Base-by-base conservation (phyloP, 768 basidiomycete genomes). In the Tylopilus sp. region DNA sequence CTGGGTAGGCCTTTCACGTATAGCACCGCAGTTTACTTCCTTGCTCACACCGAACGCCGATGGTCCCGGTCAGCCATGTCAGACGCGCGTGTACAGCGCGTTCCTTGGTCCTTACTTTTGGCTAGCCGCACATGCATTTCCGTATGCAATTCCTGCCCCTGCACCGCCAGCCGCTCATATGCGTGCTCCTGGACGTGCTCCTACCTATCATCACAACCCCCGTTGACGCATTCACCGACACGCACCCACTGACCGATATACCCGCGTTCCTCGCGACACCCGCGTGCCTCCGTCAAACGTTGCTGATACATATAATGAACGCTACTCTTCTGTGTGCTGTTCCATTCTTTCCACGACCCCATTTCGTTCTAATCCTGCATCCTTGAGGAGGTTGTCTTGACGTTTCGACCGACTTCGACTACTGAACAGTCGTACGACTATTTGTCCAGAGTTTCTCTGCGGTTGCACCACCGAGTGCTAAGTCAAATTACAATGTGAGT, bases 221-320 rank as follows among this genome's bases (percentile, higher is more conserved):
- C 54, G 38, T 52, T 44, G 50, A 53, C 40, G 34, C 41, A 46
- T 48, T 29, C 45, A 53, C 36, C 36, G 29, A 31, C 61, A 62
- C 54, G 54, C 54, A 30, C 36, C 30, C 45, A 22, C 25, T 40
- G 26, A 19, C 54, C 37, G 48, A 55, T 64, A 38, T 33, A 37
- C 52, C 53, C 45, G 47, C 36, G 25, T 45, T 51, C 64, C 48
- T 59, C 34, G 38, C 34, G 45, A 59, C 53, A 56, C 56, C 51
- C 58, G 42, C 44, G 21, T 57, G 48, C 43, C 30, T 45, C 44
- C 25, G 43, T 54, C 26, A 41, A 41, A 24, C 28, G 31, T 41
- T 44, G 36, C 40, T 67, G 50, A 21, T 47, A 45, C 64, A 64
- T 65, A 67, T 65, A 65, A 58, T 50, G 38, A 55, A 56, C 37